A percentile compares a stretch with the other conserved stretches of the same genome.
Evolutionary conservation across 2,329 filamentous ascomycete genomes (phyloP).

Genomic region (Talaromyces verruculosus): DNA sequence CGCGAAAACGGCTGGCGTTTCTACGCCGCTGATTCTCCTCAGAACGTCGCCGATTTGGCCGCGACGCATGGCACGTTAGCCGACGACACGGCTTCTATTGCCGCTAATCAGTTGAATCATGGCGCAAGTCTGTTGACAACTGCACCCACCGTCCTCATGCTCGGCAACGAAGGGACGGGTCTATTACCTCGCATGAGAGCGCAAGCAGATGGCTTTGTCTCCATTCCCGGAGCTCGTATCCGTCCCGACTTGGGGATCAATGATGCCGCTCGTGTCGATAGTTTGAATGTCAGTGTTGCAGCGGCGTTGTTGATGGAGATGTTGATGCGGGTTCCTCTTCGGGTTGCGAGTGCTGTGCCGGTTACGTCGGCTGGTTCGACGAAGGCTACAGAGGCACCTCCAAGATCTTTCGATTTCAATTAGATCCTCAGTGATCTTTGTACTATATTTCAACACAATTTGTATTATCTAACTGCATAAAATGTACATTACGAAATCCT

Average conservation of each 20-base stretch:
- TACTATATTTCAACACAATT: constrained; percentile 10
- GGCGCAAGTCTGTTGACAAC: constrained; percentile 46
- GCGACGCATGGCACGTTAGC: constrained; percentile 17
- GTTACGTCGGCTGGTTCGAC: constrained; percentile 20
- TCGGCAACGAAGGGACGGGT: constrained; percentile 80
- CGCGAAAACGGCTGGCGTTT: constrained; percentile 74
- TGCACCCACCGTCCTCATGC: constrained; percentile 72
- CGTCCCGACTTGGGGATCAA: constrained; percentile 39
- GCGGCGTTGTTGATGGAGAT: constrained; percentile 65
- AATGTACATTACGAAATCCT: constrained; percentile 13
- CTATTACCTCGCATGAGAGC: constrained; percentile 64
- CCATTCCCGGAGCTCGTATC: constrained; percentile 59
- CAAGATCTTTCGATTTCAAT: constrained; percentile 21
- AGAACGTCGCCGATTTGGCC: constrained; percentile 24
- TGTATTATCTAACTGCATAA: neutral
- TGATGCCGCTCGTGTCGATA: constrained; percentile 66
- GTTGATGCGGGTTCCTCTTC: constrained; percentile 39
- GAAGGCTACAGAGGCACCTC: constrained; percentile 21
- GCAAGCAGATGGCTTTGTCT: constrained; percentile 62
- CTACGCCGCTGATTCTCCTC: constrained; percentile 67
- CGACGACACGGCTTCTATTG: constrained; percentile 36
- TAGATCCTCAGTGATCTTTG: constrained; percentile 6
- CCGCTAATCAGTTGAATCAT: constrained; percentile 35
- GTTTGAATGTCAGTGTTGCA: constrained; percentile 90
- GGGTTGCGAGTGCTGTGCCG: constrained; percentile 10